phyloP scores from a whole-genome alignment of 1,284 basidiomycete species.

The Sporisorium sorghi region DNA sequence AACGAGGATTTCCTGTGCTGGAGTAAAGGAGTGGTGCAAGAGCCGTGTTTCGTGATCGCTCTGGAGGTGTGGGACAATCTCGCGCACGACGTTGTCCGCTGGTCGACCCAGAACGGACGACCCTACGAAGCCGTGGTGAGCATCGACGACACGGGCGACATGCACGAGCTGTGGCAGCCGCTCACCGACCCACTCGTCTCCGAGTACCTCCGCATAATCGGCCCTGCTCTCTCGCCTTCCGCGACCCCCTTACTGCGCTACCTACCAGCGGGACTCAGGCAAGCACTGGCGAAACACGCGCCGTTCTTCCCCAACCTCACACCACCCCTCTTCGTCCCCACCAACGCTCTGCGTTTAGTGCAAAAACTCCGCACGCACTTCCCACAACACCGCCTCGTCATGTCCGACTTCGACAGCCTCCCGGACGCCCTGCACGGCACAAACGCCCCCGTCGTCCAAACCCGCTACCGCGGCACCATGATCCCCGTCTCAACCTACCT shows the following conservation, averaged over 20 bases:
- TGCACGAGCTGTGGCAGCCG: constrained; percentile 84
- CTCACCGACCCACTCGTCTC: constrained; percentile 85
- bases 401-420: constrained; percentile 90
- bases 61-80: constrained; percentile 99
- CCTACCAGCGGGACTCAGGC: constrained; percentile 71
- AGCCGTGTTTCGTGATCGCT: constrained; percentile 91
- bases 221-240: constrained; percentile 6
- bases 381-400: constrained; percentile 88
- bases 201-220: constrained; percentile 72
- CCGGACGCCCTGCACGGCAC: constrained; percentile 85
- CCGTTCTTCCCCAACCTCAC: constrained; percentile 89
- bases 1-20: constrained; percentile 90
- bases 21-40: constrained; percentile 75
- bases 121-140: constrained; percentile 86
- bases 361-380: constrained; percentile 85
- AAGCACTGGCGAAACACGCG: constrained; percentile 43
- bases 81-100: constrained; percentile 93
- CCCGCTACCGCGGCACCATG: constrained; percentile 83
- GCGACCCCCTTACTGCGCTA: constrained; percentile 75
- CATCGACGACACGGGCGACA: constrained; percentile 85
- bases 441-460: constrained; percentile 96
- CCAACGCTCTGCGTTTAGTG: constrained; percentile 86
- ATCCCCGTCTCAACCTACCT: constrained; percentile 86
- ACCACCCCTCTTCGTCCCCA: constrained; percentile 89
- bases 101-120: too few species aligned